Evolutionary conservation across 805 yeast genomes (phyloP).

Genomic region (Kodamaea leandrae): DNA sequence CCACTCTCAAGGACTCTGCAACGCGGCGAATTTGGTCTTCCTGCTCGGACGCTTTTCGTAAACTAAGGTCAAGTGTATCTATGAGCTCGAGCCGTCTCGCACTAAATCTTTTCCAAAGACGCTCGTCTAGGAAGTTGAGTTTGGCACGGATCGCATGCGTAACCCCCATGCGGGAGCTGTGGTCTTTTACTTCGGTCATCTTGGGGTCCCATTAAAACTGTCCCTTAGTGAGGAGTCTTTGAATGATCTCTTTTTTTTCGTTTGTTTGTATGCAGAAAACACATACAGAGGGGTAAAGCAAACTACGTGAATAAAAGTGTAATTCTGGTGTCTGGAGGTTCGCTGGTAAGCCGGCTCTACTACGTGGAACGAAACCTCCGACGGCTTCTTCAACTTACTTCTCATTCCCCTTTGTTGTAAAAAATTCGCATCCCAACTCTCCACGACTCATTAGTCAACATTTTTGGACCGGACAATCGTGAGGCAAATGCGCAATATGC

Average conservation of each 20-base stretch:
- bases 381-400: neutral
- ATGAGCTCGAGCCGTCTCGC: conserved; percentile 86
- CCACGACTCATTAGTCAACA: too few species aligned
- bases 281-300: too few species aligned
- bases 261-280: too few species aligned
- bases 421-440: too few species aligned
- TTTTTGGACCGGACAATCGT: too few species aligned
- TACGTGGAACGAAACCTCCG: too few species aligned
- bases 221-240: too few species aligned
- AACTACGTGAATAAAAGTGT: too few species aligned
- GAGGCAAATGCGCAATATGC: too few species aligned
- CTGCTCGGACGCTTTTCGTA: conserved; percentile 88
- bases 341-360: too few species aligned
- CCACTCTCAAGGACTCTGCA: conserved; percentile 72
- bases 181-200: conserved; percentile 1
- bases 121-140: conserved; percentile 76
- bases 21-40: conserved; percentile 77
- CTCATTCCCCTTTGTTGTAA: too few species aligned
- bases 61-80: conserved; percentile 62
- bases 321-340: too few species aligned
- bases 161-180: conserved; percentile 42
- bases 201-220: neutral
- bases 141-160: conserved; percentile 58
- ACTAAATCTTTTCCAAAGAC: conserved; percentile 86
- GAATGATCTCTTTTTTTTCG: neutral